These are phyloP conservation scores for Podaxis sp. DNA, from an alignment of 768 basidiomycete genomes.

Conservation along the genomic window DNA sequence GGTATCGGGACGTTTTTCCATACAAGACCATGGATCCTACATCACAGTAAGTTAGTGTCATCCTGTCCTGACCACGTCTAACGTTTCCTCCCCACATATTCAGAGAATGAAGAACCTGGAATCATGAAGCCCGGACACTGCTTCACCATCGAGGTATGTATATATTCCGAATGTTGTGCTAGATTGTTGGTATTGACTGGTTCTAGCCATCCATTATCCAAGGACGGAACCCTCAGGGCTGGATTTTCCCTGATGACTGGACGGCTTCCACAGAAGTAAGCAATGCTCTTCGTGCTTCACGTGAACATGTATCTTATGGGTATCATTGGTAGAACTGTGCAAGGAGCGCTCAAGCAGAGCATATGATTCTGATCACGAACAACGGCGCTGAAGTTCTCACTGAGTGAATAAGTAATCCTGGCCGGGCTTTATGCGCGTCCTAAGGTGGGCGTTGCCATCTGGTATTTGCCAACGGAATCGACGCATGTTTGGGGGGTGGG, in stretches of 20 bases:
- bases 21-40: slow-evolving; percentile 78
- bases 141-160: slow-evolving; percentile 84
- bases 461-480: too few species aligned
- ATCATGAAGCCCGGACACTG: slow-evolving; percentile 84
- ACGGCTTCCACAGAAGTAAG: slow-evolving; percentile 84
- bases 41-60: slow-evolving; percentile 53
- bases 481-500: too few species aligned
- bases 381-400: slow-evolving; percentile 80
- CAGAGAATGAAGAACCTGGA: slow-evolving; percentile 83
- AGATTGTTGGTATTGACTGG: not conserved
- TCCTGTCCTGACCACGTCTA: not conserved
- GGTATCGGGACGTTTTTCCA: slow-evolving; percentile 87
- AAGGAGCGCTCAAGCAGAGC: slow-evolving; percentile 83
- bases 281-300: not conserved
- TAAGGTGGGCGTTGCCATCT: too few species aligned
- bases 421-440: too few species aligned
- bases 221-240: slow-evolving; percentile 63
- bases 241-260: slow-evolving; percentile 92
- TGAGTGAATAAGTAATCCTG: slow-evolving; percentile 16
- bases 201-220: slow-evolving; percentile 74
- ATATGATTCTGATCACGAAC: slow-evolving; percentile 84
- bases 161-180: not conserved
- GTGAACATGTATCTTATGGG: not conserved
- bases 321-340: slow-evolving; percentile 61
- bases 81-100: not conserved